Base-by-base conservation (phyloP, 2,329 filamentous ascomycete genomes). In the Albophoma yamanashiensis region DNA sequence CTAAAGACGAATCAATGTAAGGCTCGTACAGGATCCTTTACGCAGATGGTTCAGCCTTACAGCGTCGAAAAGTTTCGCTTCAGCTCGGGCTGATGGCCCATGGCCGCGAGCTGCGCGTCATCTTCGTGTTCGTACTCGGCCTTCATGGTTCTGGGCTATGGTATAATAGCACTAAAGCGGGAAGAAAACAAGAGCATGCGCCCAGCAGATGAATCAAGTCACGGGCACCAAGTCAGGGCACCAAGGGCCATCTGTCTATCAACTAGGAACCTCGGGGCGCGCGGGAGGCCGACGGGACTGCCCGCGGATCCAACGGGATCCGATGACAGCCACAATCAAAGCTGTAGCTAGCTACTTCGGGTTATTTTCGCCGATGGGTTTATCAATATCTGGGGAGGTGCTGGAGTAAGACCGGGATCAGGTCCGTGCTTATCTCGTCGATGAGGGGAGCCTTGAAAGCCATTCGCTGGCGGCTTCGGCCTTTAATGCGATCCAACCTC, bases 21-120 rank as follows among this genome's bases (percentile, higher is more conserved):
- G 8, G 20, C 27, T 38, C 11, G 39, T 1, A 2, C 25, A 52
- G 17, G 3, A 34, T 34, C 3, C 3, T 11, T 34, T 27, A 31
- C 9, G 20, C 25, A n/a, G 7, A 7, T 17, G 4, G 40, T 7
- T 14, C 5, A 42, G 47, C 22, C 61, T 59, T 61, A 66, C 64
- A 67, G 56, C n/a, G 65, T 65, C 39, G 66, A 67, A 59, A 68
- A 66, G 60, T 66, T 65, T 57, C 66, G 66, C 47, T 66, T 62
- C 36, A 68, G 61, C 63, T 67, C 65, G 38, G 66, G 63, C 60
- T 58, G 59, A 53, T 67, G 66, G 55, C 66, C 67, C 62, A 67
- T 62, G 52, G 66, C 65, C 55, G 64, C 67, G 20, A 68, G 62
- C 58, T 67, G 67, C n/a, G 62, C 66, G 40, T 68, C 67, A 57